Base-by-base conservation (phyloP, 139 green algal genomes). In the Tetradesmus lagerheimii region DNA sequence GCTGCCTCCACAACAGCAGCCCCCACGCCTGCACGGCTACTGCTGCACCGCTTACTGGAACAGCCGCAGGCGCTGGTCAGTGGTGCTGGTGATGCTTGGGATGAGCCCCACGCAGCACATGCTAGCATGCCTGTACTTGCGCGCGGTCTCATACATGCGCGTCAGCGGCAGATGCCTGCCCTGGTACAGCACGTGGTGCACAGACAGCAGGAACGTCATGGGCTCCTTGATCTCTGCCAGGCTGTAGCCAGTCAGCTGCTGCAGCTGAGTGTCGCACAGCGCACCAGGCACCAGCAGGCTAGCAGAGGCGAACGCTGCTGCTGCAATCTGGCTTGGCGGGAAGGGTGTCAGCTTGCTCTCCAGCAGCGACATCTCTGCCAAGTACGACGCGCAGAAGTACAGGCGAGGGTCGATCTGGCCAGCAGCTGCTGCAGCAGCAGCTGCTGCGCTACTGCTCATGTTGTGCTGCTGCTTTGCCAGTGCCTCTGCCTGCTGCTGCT, bases 161-260 rank as follows among this genome's bases (percentile, higher is more conserved):
- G 15, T 15, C 20, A 86, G 43, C 37, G 80, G 80, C 80, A 86
- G 47, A 31, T 43, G 47, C n/a, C n/a, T 12, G 80, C 80, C 80
- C 47, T 86, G 41, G 47, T 86, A 86, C 47, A 86, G 80, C 80
- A 86, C 80, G 31, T 86, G 80, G 47, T 86, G 80, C 80, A 86
- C 80, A 43, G 80, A 64, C 80, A 86, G 80, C 45, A 86, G 80
- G 34, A 38, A 86, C n/a, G 47, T 38, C 80, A 86, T 74, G 5
- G 80, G 41, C 31, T 39, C 12, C n/a, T 86, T 86, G 47, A 86
- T 76, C 6, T 39, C 2, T 16, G 29, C 29, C 29, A 86, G 47
- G 80, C 45, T 76, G 80, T 86, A 86, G 80, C 80, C 80, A 14
- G 47, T 86, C 29, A 86, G 80, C 47, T 75, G 27, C n/a, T 62